Percentiles rank a stretch among this genome's conserved stretches.
Conservation (phyloP, 768 basidiomycete species). For the Sporobolomyces phaffii region DNA sequence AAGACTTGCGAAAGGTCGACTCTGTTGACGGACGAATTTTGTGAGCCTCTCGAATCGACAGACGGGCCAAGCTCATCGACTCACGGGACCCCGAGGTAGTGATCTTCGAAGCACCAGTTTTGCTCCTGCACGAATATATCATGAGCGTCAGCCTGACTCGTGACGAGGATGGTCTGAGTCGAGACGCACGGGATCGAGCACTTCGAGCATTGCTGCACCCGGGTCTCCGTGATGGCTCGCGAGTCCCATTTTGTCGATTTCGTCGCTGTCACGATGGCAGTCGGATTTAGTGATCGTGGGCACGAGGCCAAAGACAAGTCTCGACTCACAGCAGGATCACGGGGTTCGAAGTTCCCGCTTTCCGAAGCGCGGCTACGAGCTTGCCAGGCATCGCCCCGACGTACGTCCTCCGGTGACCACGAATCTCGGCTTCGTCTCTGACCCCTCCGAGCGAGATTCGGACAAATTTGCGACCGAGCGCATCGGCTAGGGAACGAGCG, state of each 20-base stretch:
- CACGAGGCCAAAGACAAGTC: too few species aligned
- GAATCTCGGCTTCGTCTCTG: conserved; percentile 80
- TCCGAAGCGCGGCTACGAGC: conserved; percentile 78
- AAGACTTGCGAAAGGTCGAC: conserved; percentile 51
- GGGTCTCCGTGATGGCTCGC: conserved; percentile 76
- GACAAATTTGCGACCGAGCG: conserved; percentile 78
- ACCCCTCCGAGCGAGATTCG: conserved; percentile 88
- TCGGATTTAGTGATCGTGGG: too few species aligned
- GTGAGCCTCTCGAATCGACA: background rate
- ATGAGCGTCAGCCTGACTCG: background rate
- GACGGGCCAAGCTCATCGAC: background rate
- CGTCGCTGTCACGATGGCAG: conserved; percentile 57
- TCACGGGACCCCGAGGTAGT: conserved; percentile 75
- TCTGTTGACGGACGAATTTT: too few species aligned
- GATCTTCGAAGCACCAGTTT: conserved; percentile 57
- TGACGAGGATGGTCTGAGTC: background rate
- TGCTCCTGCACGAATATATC: conserved; percentile 17
- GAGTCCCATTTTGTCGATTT: conserved; percentile 72
- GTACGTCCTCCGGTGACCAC: conserved; percentile 76
- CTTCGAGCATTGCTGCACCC: conserved; percentile 80
- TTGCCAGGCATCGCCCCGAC: conserved; percentile 51
- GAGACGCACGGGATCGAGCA: conserved; percentile 57
- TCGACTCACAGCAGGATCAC: conserved; percentile 60
- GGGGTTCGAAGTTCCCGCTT: conserved; percentile 71
- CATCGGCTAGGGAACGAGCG: conserved; percentile 77